Evolutionary conservation across 2,329 filamentous ascomycete genomes (phyloP), one percentile per base, ranked within the genome.

Genomic region (Colletotrichum costaricense): DNA sequence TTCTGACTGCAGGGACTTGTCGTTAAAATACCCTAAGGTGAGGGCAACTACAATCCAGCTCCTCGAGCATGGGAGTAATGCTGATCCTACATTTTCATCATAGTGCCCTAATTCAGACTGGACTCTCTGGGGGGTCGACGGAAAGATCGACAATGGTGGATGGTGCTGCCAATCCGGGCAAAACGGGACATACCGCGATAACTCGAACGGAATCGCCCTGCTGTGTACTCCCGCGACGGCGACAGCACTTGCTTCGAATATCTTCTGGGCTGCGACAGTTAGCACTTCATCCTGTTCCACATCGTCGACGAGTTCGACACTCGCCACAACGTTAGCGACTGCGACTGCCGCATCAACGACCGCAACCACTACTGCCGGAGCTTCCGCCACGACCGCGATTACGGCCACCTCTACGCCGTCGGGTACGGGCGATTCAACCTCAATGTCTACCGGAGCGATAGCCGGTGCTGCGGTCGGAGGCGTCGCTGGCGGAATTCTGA

Each of bases 41-140:
- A n/a, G 28, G n/a, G 22, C n/a, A 24, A 24, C 49, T 54, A 1
- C 19, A 6, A 26, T 26, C 9, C 4, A 55, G n/a, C 14, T 14
- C 24, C 22, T 28, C 24, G n/a, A 16, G 22, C 24, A 24, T 33
- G 28, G 55, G 55, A 30, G 28, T 19, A 30, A 33, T 4, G 26
- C 16, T 30, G 16, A 42, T 24, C 54, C 9, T 56, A 16, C 22
- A 1, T 55, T 35, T 35, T 35, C 46, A 8, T 33, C 24, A 4
- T 4, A 69, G 67, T 69, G 67, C 2, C 67, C 67, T 14, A 58
- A 69, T 1, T 42, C 59, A 19, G 28, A 33, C 0, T 69, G 67
- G 67, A 64, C 11, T 0, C 67, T 69, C 26, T 69, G 67, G 67
- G 67, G 67, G 5, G 58, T 69, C 7, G 33, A 46, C n/a, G 59